phyloP scores from a whole-genome alignment of 1,139 yeast species.

The Zygoascus hellenicus region DNA sequence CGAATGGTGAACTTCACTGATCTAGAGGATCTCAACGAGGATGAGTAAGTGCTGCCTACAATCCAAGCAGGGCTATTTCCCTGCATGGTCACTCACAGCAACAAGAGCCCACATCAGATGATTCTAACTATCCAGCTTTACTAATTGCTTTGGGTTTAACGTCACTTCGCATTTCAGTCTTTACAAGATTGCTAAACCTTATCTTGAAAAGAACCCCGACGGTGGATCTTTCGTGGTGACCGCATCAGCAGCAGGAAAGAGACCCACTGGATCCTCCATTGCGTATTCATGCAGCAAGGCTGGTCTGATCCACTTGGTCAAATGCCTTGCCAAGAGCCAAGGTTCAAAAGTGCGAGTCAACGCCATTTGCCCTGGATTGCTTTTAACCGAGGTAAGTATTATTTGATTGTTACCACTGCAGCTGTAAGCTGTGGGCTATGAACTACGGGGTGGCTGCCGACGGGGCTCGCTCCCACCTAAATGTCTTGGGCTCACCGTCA shows the following conservation, averaged over 20 bases:
- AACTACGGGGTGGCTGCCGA: too few relatives aligned
- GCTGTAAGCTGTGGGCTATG: too few relatives aligned
- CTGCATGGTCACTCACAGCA: not conserved
- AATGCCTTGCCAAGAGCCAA: constrained; percentile 36
- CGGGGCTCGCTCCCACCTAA: too few relatives aligned
- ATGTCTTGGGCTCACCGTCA: not conserved
- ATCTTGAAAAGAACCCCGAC: constrained; percentile 31
- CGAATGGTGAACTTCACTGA: constrained; percentile 18
- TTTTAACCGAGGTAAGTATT: constrained; percentile 32
- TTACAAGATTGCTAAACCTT: constrained; percentile 34
- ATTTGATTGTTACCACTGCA: not conserved
- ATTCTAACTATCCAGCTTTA: constrained; percentile 2
- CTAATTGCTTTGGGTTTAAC: constrained; percentile 26
- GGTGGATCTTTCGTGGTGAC: constrained; percentile 38
- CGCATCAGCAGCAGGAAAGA: constrained; percentile 38
- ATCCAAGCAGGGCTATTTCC: not conserved
- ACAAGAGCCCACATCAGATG: not conserved
- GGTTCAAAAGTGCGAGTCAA: constrained; percentile 38
- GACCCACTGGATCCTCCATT: constrained; percentile 35
- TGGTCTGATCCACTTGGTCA: constrained; percentile 36
- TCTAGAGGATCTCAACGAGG: constrained; percentile 23
- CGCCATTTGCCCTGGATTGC: constrained; percentile 39
- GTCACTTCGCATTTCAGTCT: constrained; percentile 36
- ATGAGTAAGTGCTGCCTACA: constrained; percentile 19
- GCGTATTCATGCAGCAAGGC: constrained; percentile 40